These are phyloP conservation scores for Sedum album DNA, from an alignment of 164 flowering plant species.

Conservation along the genomic window DNA sequence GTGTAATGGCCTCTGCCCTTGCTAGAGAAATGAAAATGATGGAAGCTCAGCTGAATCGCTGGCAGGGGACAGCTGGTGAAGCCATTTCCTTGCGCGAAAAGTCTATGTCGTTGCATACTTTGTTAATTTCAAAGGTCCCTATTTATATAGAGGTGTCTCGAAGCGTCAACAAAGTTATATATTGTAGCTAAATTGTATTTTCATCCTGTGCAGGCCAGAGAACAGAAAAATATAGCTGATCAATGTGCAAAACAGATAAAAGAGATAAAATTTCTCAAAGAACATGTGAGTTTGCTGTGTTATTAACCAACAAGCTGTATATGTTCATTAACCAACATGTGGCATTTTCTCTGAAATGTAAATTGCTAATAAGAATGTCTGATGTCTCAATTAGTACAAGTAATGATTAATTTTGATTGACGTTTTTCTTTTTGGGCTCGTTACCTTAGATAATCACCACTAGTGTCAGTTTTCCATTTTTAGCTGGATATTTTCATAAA, in stretches of 20 bases:
- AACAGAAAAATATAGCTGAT: constrained; percentile 42
- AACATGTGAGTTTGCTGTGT: constrained; percentile 36
- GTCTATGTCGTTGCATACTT: constrained; percentile 39
- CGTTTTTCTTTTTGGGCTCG: no score
- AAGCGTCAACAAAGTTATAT: background rate
- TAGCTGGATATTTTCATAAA: background rate
- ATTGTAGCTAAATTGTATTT: background rate
- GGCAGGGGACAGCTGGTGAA: constrained; percentile 74
- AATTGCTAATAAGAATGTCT: no score
- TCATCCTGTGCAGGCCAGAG: constrained; percentile 36
- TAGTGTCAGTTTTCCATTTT: background rate
- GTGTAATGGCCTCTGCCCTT: constrained; percentile 81
- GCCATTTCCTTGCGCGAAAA: constrained; percentile 62
- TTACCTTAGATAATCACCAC: background rate
- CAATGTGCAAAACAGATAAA: constrained; percentile 46
- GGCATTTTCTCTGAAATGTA: no score
- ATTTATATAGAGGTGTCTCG: background rate
- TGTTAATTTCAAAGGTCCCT: constrained; percentile 48
- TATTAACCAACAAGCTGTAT: background rate
- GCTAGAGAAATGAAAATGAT: constrained; percentile 88
- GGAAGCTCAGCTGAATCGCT: constrained; percentile 77
- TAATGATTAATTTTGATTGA: no score
- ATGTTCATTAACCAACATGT: background rate
- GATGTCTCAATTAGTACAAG: no score
- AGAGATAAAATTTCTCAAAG: constrained; percentile 67